Evolutionary conservation across 2,329 filamentous ascomycete species (phyloP), one percentile per base, ranked within the genome.

Genomic region (Fusarium fujikuroi): DNA sequence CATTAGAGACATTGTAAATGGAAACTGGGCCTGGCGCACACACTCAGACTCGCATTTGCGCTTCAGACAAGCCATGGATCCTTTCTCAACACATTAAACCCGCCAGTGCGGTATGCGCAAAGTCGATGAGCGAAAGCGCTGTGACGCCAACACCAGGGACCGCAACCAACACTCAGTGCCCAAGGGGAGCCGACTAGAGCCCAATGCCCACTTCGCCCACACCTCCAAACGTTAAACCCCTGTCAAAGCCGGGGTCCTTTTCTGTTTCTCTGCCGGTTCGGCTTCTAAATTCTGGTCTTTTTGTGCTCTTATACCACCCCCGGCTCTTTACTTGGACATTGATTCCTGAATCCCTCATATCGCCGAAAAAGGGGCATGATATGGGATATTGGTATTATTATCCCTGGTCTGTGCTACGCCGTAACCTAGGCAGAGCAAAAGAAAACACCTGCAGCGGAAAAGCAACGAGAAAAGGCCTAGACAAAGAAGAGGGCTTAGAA

Each of bases 151-250:
- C 73, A 74, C 57, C 73, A 77, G 64, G 63, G 67, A 68, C 71
- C 49, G 60, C 70, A 75, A 63, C 54, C 54, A 64, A 64, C 65
- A 28, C 57, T 74, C 71, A 74, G 44, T 74, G 71, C 71, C 71
- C 71, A 74, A 74, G 71, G 71, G 71, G 67, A 74, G 67, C 49
- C 60, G 62, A 56, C 64, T 61, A 72, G 64, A 75, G 66, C 72
- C 73, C 74, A 76, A 76, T 77, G 75, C 75, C 75, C 75, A 76
- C 75, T 77, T 74, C 58, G 67, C 69, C 58, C 73, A 74, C 75
- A 74, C 73, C 75, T 70, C 67, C 59, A 73, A 76, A 67, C 67
- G 64, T 72, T 70, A 65, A 60, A 69, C 75, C 75, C 75, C 74
- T 76, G 75, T 47, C 58, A 60, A 61, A 44, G 63, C 56, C 63